These are phyloP conservation scores for Debaryomyces singareniensis DNA, from an alignment of 1,139 yeast species.

Conservation along the genomic window DNA sequence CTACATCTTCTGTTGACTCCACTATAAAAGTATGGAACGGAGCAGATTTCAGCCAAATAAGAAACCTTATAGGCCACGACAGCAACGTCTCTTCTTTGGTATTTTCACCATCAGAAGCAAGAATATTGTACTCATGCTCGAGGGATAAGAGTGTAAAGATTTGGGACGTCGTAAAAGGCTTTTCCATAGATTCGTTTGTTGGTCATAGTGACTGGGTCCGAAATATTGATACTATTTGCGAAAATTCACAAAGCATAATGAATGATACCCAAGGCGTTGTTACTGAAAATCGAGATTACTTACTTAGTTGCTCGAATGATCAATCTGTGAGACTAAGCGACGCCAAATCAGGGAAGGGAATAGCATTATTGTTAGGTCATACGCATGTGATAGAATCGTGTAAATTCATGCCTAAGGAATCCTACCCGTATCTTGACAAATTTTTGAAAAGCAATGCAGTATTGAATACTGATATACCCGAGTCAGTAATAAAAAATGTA, in stretches of 20 bases:
- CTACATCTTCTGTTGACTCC: conserved; percentile 73
- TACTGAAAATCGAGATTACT: conserved; percentile 33
- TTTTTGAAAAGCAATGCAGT: conserved; percentile 29
- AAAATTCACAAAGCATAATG: not conserved
- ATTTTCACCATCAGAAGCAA: conserved; percentile 38
- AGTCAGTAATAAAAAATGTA: conserved; percentile 15
- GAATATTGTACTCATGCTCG: conserved; percentile 59
- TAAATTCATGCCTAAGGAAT: conserved; percentile 53
- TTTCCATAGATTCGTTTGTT: conserved; percentile 55
- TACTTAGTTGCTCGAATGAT: conserved; percentile 79
- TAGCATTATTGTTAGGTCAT: conserved; percentile 69
- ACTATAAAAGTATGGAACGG: conserved; percentile 68
- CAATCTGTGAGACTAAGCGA: conserved; percentile 65
- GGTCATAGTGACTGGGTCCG: conserved; percentile 94
- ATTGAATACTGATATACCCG: conserved; percentile 30
- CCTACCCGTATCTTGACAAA: conserved; percentile 47
- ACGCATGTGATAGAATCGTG: conserved; percentile 78
- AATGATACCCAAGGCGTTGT: conserved; percentile 11
- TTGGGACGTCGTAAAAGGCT: conserved; percentile 75
- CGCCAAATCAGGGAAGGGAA: conserved; percentile 61
- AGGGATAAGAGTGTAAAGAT: conserved; percentile 67
- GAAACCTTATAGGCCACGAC: conserved; percentile 83
- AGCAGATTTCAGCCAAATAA: conserved; percentile 44
- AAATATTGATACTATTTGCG: conserved; percentile 36
- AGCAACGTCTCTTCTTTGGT: conserved; percentile 70